Evolutionary conservation across 139 green algal genomes (phyloP), one percentile per base, ranked within the genome.

Genomic region (Auxenochlorella pyrenoidosa): DNA sequence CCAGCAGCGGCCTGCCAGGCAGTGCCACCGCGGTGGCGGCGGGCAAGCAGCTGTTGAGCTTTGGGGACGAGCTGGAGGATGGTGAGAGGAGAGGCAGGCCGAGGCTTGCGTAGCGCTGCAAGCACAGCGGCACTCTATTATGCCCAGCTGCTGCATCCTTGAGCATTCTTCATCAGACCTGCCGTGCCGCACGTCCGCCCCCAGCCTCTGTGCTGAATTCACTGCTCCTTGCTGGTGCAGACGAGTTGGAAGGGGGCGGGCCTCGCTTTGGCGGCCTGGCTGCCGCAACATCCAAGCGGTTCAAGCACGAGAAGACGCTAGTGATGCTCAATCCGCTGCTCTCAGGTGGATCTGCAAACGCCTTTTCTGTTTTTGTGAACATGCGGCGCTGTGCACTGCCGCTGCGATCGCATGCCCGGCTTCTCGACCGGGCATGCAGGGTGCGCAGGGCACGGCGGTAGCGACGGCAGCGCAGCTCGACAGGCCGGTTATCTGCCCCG

Each of bases 1-100:
- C 26, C 36, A 26, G 66, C 65, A 32, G 44, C 41, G 4, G 66
- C 66, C n/a, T 36, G 34, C 38, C 66, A 59, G 71, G 51, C 44
- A 87, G 51, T 24, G 58, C 75, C 24, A 38, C 38, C 32, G 77
- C 47, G 51, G 77, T 38, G 26, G 79, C 40, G 4, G 40, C n/a
- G 19, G 51, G 43, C 51, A 85, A 79, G 41, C 85, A 89, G 75
- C 60, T 70, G 75, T 76, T 91, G 68, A 90, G 85, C 75, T 91
- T 91, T 68, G 86, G 85, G 28, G 89, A 91, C 24, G 89, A 91
- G 80, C 60, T 91, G 60, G 89, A 88, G 18, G 85, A 91, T 4
- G 88, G 83, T 51, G 44, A 80, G 68, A 66, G 30, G 59, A 36
- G 36, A 30, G 36, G 77, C 51, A 30, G 36, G 77, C 51, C 10